Conservation (phyloP, 1,139 yeast genomes). For the Suhomyces wounanorum region DNA sequence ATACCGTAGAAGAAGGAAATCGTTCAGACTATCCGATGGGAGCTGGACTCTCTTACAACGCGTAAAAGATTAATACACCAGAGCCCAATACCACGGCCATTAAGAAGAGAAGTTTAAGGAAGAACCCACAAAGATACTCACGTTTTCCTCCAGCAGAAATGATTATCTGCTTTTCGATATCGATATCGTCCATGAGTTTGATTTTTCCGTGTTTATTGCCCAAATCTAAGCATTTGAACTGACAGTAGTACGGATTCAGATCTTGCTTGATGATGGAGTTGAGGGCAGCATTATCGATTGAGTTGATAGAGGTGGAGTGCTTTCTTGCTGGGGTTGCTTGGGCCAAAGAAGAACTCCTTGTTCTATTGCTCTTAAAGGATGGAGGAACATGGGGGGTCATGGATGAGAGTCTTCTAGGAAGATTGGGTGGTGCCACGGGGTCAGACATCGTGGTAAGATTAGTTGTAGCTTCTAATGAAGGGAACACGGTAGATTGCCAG, state of each 20-base stretch:
- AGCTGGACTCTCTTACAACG: slow-evolving; percentile 19
- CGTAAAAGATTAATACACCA: slow-evolving; percentile 41
- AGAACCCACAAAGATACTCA: slow-evolving; percentile 36
- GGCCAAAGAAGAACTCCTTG: neutral
- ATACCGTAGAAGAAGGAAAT: neutral
- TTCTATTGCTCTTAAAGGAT: neutral
- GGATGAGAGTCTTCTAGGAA: neutral
- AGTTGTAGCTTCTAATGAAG: no score
- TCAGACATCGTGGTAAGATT: neutral
- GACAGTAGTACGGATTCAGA: slow-evolving; percentile 11
- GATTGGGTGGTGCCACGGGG: neutral
- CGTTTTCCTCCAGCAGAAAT: slow-evolving; percentile 43
- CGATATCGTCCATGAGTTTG: slow-evolving; percentile 30
- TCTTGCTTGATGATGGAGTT: slow-evolving; percentile 19
- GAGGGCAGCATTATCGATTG: slow-evolving; percentile 18
- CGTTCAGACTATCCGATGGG: neutral
- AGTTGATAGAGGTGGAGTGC: slow-evolving; percentile 22
- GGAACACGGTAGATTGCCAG: no score
- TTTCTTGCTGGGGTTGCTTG: slow-evolving; percentile 10
- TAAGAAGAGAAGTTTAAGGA: slow-evolving; percentile 34
- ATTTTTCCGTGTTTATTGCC: slow-evolving; percentile 17
- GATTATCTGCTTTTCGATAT: slow-evolving; percentile 42
- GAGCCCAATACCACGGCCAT: slow-evolving; percentile 35
- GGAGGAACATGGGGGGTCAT: neutral
- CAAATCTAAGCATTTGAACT: slow-evolving; percentile 4